phyloP scores from a whole-genome alignment of 441 rosid species.

The Populus hybrid region DNA sequence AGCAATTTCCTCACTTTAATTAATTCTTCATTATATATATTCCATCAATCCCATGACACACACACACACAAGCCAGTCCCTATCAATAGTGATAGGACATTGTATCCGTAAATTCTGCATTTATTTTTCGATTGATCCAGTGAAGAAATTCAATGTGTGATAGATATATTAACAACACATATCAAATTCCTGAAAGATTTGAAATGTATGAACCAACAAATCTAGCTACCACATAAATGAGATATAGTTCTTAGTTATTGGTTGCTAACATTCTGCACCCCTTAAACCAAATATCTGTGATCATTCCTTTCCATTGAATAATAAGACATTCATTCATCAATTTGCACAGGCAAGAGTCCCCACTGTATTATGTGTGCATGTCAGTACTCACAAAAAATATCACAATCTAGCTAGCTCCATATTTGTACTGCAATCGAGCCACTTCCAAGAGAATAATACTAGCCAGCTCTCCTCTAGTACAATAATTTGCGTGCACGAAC shows the following conservation, averaged over 20 bases:
- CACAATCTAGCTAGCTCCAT: not conserved
- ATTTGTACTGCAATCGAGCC: not conserved
- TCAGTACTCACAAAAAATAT: not conserved
- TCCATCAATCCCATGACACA: not conserved
- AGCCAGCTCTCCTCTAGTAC: too few species aligned
- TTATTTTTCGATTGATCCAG: not conserved
- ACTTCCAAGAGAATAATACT: too few species aligned
- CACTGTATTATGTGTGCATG: not conserved
- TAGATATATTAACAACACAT: not conserved
- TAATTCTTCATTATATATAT: not conserved
- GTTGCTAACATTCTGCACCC: not conserved
- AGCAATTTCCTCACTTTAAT: not conserved
- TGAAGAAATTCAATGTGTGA: not conserved
- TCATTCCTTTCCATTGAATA: not conserved
- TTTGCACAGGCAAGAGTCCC: not conserved
- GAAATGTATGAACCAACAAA: not conserved
- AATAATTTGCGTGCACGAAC: not conserved
- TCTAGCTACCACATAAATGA: not conserved
- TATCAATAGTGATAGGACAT: conserved; percentile 10
- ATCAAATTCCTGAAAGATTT: not conserved
- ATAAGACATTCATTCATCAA: not conserved
- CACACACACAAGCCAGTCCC: not conserved
- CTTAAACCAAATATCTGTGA: not conserved
- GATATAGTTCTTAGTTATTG: not conserved
- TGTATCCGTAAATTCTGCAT: not conserved